Conservation (phyloP, 1,284 basidiomycete genomes). For the Termitomyces sp. region DNA sequence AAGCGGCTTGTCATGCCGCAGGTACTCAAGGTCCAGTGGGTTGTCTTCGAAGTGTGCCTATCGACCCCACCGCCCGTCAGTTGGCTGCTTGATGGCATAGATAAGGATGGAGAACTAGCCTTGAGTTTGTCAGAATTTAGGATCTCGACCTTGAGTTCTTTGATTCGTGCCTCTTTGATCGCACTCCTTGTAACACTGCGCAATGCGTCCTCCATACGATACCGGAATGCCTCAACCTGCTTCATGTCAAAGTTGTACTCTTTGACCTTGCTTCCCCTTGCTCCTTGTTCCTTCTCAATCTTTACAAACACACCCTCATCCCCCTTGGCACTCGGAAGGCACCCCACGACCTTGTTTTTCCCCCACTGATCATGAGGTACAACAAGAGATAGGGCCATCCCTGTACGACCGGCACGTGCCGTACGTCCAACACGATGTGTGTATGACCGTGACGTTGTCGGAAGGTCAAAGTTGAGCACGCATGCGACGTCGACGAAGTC, state of each 20-base stretch:
- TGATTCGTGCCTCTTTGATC: slow-evolving; percentile 88
- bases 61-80: slow-evolving; percentile 1
- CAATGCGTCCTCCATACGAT: slow-evolving; percentile 96
- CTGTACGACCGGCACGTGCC: slow-evolving; percentile 90
- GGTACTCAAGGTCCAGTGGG: slow-evolving; percentile 87
- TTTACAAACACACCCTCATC: slow-evolving; percentile 79
- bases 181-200: slow-evolving; percentile 83
- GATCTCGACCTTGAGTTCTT: slow-evolving; percentile 93
- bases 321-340: slow-evolving; percentile 59
- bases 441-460: slow-evolving; percentile 84
- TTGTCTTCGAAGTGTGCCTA: slow-evolving; percentile 98
- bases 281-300: slow-evolving; percentile 72
- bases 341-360: slow-evolving; percentile 68
- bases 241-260: slow-evolving; percentile 93
- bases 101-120: slow-evolving; percentile 36
- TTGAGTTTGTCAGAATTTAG: slow-evolving; percentile 95
- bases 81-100: neutral
- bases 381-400: slow-evolving; percentile 90
- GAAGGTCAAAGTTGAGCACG: slow-evolving; percentile 98
- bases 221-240: slow-evolving; percentile 97
- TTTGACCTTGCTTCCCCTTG: slow-evolving; percentile 73
- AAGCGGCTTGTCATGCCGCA: slow-evolving; percentile 92
- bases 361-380: slow-evolving; percentile 76
- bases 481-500: slow-evolving; percentile 98
- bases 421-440: slow-evolving; percentile 96